Conservation (phyloP, 441 rosid genomes). For the Erodium moschatum region DNA sequence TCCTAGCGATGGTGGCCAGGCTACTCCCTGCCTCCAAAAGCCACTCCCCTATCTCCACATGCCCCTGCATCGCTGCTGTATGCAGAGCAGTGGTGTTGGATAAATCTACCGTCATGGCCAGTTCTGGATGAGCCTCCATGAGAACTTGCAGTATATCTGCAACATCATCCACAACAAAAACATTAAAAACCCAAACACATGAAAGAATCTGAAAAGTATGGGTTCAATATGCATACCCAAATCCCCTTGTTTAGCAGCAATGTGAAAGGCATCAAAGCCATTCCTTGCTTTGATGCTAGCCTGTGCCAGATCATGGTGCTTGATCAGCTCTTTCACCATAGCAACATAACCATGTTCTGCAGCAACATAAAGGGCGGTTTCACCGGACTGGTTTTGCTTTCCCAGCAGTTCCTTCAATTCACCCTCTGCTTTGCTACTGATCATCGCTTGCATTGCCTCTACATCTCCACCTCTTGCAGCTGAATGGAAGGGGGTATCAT, state of each 20-base stretch:
- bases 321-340: slow-evolving; percentile 15
- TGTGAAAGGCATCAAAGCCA: not conserved
- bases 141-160: not conserved
- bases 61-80: slow-evolving; percentile 15
- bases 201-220: not conserved
- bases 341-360: slow-evolving; percentile 15
- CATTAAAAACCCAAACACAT: not conserved
- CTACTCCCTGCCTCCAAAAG: not conserved
- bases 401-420: slow-evolving; percentile 33
- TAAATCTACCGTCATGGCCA: not conserved
- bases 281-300: not conserved
- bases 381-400: not conserved
- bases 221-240: not conserved
- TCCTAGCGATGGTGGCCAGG: not conserved
- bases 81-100: slow-evolving; percentile 8
- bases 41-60: not conserved
- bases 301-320: slow-evolving; percentile 4
- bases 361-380: slow-evolving; percentile 10
- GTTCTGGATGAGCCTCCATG: not conserved
- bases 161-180: slow-evolving; percentile 4
- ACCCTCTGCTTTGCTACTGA: slow-evolving; percentile 10
- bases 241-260: not conserved
- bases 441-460: slow-evolving; percentile 26
- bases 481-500: slow-evolving; percentile 52
- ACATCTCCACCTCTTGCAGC: slow-evolving; percentile 57